Conservation (phyloP, 2,329 filamentous ascomycete genomes). For the Arthroderma sp. region DNA sequence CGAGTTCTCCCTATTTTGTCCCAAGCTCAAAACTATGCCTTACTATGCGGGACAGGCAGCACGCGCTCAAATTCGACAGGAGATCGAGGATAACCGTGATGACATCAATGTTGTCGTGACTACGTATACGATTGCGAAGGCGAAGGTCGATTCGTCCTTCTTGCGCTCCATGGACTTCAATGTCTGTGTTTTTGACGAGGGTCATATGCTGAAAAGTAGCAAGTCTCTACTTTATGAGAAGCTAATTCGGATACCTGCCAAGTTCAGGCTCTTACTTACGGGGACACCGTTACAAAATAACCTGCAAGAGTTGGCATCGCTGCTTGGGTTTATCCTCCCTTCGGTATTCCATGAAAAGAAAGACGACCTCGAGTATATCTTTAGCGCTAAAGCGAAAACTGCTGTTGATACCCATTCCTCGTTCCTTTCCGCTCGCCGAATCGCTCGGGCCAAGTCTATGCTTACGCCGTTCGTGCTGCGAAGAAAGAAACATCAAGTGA, state of each 20-base stretch:
- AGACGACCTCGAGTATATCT: slow-evolving; percentile 71
- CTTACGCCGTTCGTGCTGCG: slow-evolving; percentile 90
- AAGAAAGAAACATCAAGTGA: slow-evolving; percentile 81
- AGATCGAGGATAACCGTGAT: slow-evolving; percentile 51
- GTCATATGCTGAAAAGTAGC: slow-evolving; percentile 82
- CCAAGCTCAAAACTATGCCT: slow-evolving; percentile 55
- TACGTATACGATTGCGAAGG: slow-evolving; percentile 55
- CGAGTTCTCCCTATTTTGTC: slow-evolving; percentile 81
- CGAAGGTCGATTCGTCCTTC: slow-evolving; percentile 49
- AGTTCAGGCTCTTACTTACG: slow-evolving; percentile 76
- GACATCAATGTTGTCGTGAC: slow-evolving; percentile 58
- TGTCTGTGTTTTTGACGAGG: slow-evolving; percentile 75
- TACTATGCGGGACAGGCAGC: slow-evolving; percentile 60
- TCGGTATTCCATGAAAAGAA: slow-evolving; percentile 63
- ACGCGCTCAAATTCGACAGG: slow-evolving; percentile 53
- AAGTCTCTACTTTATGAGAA: slow-evolving; percentile 69
- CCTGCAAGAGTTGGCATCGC: slow-evolving; percentile 74
- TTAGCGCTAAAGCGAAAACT: slow-evolving; percentile 81
- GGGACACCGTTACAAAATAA: slow-evolving; percentile 96
- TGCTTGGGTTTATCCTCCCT: slow-evolving; percentile 90
- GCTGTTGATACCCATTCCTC: slow-evolving; percentile 60
- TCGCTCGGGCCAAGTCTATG: slow-evolving; percentile 76
- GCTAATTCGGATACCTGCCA: slow-evolving; percentile 60
- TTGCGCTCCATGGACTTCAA: slow-evolving; percentile 46
- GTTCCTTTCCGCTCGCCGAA: slow-evolving; percentile 74